Evolutionary conservation across 2,329 filamentous ascomycete species (phyloP).

Genomic region (Hypoxylon sp.): DNA sequence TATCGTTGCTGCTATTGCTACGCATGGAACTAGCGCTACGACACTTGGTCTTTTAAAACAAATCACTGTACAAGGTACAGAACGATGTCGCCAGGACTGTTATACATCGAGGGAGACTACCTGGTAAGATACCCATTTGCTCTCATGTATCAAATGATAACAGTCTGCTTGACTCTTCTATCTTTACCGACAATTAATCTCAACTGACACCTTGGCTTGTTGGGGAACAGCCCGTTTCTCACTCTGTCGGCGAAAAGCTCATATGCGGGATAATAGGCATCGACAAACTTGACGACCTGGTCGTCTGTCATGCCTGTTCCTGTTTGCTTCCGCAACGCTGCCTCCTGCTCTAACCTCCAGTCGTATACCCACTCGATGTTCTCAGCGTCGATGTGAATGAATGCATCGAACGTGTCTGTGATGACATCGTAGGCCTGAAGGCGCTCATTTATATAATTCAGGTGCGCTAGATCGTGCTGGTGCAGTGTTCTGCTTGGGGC

Average conservation of each 20-base stretch:
- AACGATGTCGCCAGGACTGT: constrained; percentile 19
- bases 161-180: constrained; percentile 70
- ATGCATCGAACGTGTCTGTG: constrained; percentile 67
- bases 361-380: constrained; percentile 82
- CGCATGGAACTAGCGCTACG: constrained; percentile 20
- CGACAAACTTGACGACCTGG: constrained; percentile 81
- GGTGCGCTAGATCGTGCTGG: constrained; percentile 64
- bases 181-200: constrained; percentile 73
- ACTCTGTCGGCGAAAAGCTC: constrained; percentile 76
- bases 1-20: constrained; percentile 28
- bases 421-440: constrained; percentile 65
- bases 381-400: constrained; percentile 77
- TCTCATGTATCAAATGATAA: constrained; percentile 62
- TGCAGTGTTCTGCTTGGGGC: constrained; percentile 65
- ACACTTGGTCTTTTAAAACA: constrained; percentile 19
- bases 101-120: constrained; percentile 28
- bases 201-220: constrained; percentile 69
- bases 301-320: constrained; percentile 87
- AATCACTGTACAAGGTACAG: constrained; percentile 7
- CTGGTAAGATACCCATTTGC: constrained; percentile 45
- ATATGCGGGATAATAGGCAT: constrained; percentile 79
- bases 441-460: constrained; percentile 66
- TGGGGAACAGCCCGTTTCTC: constrained; percentile 69
- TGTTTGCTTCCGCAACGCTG: constrained; percentile 73
- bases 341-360: constrained; percentile 88